A percentile compares a stretch with the other conserved stretches of the same genome.
These are phyloP conservation scores for Aspergillus sp. DNA, from an alignment of 2,329 filamentous ascomycete species.

Conservation along the genomic window DNA sequence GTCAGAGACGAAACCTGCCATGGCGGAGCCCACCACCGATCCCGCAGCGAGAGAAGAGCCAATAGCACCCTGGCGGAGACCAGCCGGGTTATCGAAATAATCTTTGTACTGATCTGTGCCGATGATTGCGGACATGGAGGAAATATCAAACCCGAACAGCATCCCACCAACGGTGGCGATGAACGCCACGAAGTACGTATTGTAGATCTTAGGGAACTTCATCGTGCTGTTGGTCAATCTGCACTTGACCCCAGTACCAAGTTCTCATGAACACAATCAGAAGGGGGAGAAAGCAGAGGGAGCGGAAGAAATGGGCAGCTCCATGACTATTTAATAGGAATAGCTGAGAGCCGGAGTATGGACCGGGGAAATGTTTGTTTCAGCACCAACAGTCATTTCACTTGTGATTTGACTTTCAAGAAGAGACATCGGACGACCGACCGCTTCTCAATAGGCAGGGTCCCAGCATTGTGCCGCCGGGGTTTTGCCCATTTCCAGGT, in stretches of 20 bases:
- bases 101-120: conserved; percentile 50
- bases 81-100: conserved; percentile 54
- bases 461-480: neutral
- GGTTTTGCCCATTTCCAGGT: conserved; percentile 6
- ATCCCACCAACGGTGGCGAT: conserved; percentile 55
- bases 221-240: conserved; percentile 7
- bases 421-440: neutral
- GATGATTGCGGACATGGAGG: conserved; percentile 55
- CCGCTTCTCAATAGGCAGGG: neutral
- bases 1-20: conserved; percentile 49
- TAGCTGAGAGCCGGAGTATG: neutral
- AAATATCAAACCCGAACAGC: conserved; percentile 58
- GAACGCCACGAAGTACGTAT: conserved; percentile 54
- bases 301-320: neutral
- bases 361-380: neutral
- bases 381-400: neutral
- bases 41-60: conserved; percentile 51
- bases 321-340: neutral
- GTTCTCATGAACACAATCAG: neutral
- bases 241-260: neutral
- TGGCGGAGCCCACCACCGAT: conserved; percentile 49
- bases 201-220: conserved; percentile 53
- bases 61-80: conserved; percentile 51
- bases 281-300: neutral
- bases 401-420: neutral